phyloP scores from a whole-genome alignment of 352 stramenopile species.

The Discostella stelligera region DNA sequence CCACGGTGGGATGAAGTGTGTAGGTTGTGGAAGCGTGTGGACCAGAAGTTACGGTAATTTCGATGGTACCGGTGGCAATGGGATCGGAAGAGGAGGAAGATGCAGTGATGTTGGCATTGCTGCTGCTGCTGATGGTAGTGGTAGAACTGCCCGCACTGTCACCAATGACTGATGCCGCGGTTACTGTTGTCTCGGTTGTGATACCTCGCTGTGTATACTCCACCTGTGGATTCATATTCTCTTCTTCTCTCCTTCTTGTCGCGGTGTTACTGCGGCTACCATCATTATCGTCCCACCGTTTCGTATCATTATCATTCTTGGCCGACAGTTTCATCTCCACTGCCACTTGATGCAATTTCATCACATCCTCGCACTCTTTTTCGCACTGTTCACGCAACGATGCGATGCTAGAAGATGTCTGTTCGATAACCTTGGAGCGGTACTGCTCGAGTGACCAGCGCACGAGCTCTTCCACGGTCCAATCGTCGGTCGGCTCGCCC shows the following conservation, averaged over 20 bases:
- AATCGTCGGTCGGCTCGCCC: constrained; percentile 53
- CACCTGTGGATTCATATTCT: constrained; percentile 14
- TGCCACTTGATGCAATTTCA: constrained; percentile 51
- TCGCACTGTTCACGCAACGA: constrained; percentile 46
- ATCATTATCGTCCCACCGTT: not conserved
- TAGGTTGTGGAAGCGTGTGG: constrained; percentile 47
- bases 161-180: not conserved
- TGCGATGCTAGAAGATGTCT: constrained; percentile 42
- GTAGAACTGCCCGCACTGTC: not conserved
- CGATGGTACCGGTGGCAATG: not conserved
- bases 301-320: no score
- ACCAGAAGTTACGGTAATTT: constrained; percentile 40
- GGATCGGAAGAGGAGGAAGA: constrained; percentile 16
- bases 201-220: not conserved
- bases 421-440: constrained; percentile 39
- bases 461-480: constrained; percentile 72
- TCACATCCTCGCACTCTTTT: constrained; percentile 53
- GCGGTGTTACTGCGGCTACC: not conserved
- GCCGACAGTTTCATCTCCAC: constrained; percentile 16
- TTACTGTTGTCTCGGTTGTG: not conserved
- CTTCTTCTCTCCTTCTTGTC: not conserved
- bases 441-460: constrained; percentile 63
- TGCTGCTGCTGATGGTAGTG: not conserved
- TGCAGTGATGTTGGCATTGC: not conserved
- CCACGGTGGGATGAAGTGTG: constrained; percentile 41